These are phyloP conservation scores for Chlamydomonas eustigma DNA, from an alignment of 139 green algal species.

Conservation along the genomic window DNA sequence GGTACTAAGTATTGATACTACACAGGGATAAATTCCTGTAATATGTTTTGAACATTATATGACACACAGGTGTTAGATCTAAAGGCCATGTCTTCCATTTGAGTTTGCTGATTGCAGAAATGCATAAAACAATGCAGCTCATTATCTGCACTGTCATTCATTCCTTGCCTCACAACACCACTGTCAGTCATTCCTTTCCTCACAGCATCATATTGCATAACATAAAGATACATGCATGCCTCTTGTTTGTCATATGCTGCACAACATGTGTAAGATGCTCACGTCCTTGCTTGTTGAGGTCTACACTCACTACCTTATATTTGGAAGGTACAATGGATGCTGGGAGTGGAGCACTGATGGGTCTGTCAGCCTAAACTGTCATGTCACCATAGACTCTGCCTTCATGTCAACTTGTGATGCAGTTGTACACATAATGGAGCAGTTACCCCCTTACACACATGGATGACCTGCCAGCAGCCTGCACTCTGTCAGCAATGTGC, in stretches of 20 bases:
- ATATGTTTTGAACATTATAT: background rate
- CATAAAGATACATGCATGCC: too few relatives aligned
- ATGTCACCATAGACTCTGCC: constrained; percentile 17
- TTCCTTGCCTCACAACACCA: background rate
- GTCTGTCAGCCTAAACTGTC: constrained; percentile 8
- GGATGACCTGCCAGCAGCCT: too few relatives aligned
- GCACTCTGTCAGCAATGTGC: too few relatives aligned
- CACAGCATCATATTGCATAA: background rate
- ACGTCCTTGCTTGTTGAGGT: background rate
- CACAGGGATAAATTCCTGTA: background rate
- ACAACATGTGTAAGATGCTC: too few relatives aligned
- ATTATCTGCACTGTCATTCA: background rate
- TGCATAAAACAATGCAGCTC: background rate
- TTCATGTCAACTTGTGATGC: too few relatives aligned
- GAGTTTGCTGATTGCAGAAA: background rate
- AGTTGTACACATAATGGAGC: too few relatives aligned
- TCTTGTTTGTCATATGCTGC: too few relatives aligned
- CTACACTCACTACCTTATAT: background rate
- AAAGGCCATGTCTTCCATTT: background rate
- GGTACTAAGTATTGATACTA: too few relatives aligned
- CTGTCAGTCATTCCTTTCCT: background rate
- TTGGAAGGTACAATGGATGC: constrained; percentile 36
- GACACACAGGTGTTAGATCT: background rate
- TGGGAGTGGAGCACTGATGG: constrained; percentile 39
- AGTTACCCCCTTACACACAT: too few relatives aligned